Evolutionary conservation across 345 rosid genomes (phyloP).

Genomic region (Carallia brachiata): DNA sequence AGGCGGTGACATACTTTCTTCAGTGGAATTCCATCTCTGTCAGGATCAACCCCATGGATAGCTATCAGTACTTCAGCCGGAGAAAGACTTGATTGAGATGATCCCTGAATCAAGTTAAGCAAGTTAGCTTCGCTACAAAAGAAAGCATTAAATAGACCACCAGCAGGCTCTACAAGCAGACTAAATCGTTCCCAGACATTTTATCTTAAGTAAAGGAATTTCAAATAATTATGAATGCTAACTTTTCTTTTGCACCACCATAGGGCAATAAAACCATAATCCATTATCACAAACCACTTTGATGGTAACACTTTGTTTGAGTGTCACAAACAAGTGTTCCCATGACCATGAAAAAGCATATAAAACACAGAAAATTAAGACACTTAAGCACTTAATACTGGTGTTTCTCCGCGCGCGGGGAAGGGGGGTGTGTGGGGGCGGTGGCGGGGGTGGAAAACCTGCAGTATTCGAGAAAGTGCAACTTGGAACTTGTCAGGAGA

Average conservation of each 20-base stretch:
- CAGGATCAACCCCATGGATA: slow-evolving; percentile 90
- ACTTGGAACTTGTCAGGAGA: slow-evolving; percentile 73
- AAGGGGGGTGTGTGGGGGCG: no score
- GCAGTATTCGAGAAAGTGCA: slow-evolving; percentile 67
- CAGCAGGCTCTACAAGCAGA: not conserved
- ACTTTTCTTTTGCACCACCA: no score
- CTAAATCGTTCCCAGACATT: not conserved
- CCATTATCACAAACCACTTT: not conserved
- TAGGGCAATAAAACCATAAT: no score
- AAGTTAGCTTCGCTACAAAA: not conserved
- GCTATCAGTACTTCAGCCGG: slow-evolving; percentile 87
- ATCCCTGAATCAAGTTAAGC: slow-evolving; percentile 47
- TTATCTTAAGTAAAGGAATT: no score
- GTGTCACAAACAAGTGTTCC: not conserved
- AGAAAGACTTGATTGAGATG: slow-evolving; percentile 68
- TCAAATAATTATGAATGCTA: no score
- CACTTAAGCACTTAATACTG: not conserved
- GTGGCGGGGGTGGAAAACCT: no score
- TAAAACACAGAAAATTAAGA: not conserved
- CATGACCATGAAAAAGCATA: no score
- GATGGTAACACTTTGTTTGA: not conserved
- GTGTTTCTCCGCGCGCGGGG: no score
- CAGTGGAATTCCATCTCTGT: slow-evolving; percentile 81
- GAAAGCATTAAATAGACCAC: not conserved
- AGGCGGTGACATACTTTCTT: slow-evolving; percentile 57